Base-by-base conservation (phyloP, 2,329 filamentous ascomycete genomes). In the Shiraia bambusicola region DNA sequence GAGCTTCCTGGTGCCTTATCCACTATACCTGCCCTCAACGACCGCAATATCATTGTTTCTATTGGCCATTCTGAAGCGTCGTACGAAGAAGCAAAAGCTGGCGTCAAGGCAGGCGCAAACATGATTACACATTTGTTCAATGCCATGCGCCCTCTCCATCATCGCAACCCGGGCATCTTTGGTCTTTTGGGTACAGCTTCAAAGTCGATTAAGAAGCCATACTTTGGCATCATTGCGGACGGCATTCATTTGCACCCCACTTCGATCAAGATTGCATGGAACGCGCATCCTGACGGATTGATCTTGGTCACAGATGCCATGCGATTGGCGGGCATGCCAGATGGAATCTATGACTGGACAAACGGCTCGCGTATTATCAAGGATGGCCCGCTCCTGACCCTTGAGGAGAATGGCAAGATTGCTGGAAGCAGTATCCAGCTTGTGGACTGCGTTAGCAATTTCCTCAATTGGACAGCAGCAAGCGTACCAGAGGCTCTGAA, bases 91-190 rank as follows among this genome's bases (percentile, higher is more conserved):
- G 88, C 87, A 1, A 82, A 84, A 3, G 71, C 74, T 4, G 87
- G 87, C 14, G 79, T 93, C 3, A 75, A 73, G n/a, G 77, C 82
- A 6, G 90, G 90, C 37, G 88, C 87, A 2, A 87, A 80, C 34
- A 95, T 94, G 88, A 87, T 95, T 53, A 95, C 90, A 0, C 90
- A 95, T 61, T 77, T 95, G 1, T 95, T 95, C 80, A 95, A 95
- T 66, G 90, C 90, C 17, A 95, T 95, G 90, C 80, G 84, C 1
- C 89, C 89, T 11, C 81, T 95, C 36, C 88, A 93, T 67, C 89
- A 96, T 74, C 86, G 91, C 43, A 90, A 95, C 68, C 90, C 91
- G 0, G 90, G 90, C 27, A 83, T 95, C 56, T 95, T 95, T 64
- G 91, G 91, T 19, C 81, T 94, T 0, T 73, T 96, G 11, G 89